Base-by-base conservation (phyloP, 140 eudicot species). In the Artemisia princeps region DNA sequence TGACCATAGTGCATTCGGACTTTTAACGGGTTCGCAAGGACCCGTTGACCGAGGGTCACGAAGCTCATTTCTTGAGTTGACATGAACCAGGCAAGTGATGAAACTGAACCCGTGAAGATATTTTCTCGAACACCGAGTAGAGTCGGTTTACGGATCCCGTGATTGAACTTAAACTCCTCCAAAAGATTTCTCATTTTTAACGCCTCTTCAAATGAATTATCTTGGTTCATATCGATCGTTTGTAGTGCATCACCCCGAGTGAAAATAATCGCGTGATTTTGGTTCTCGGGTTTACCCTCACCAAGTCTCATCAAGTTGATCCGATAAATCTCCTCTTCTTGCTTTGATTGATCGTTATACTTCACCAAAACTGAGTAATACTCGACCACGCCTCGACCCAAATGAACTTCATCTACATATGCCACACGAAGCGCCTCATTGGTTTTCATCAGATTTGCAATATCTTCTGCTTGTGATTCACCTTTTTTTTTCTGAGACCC, bases 1-100 rank as follows among this genome's bases (percentile, higher is more conserved):
- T 90, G 97, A n/a, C 95, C 95, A 57, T 90, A 90, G 73, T 90
- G 97, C 97, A 90, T 90, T 7, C 97, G 85, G 28, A 90, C 90
- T 71, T 90, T 90, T 13, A 87, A 79, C 26, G 97, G 97, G 73
- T 90, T 87, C 48, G 97, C 97, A 45, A 90, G 80, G 67, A 90
- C 97, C 50, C 97, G 88, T 73, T 90, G 97, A 12, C 97, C 97
- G 10, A 87, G 76, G 2, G 95, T 90, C 65, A 90, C 95, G 55
- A 90, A 90, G 61, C 97, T 90, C 75, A 79, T 90, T 68, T 90
- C 97, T 70, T 90, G 97, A 26, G 95, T 88, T 62, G 97, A 90
- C 97, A 91, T 87, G 72, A 91, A 91, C 97, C 95, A 81, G 23
- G 97, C 97, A 8, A 91, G 88, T 2, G 97, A 87, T 3, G 97